A percentile compares a stretch with the other conserved stretches of the same genome.
Conservation (phyloP, 2,329 filamentous ascomycete genomes). For the Aspergillus ustus region DNA sequence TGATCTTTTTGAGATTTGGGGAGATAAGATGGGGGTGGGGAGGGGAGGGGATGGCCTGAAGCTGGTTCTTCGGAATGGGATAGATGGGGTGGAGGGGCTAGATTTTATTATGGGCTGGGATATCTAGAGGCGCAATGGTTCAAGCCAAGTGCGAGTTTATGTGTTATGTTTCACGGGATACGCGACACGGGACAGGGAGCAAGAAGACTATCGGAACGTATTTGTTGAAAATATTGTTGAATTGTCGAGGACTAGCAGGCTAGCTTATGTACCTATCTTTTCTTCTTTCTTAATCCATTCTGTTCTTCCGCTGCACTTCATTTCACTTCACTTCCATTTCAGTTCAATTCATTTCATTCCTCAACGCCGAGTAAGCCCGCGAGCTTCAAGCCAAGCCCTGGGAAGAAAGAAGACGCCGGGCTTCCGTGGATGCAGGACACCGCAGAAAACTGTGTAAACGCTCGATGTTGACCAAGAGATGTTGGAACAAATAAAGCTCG, state of each 20-base stretch:
- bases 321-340: not conserved
- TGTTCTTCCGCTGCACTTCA: not conserved
- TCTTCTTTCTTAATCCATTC: not conserved
- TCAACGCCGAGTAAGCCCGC: not conserved
- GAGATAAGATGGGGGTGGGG: too few species aligned
- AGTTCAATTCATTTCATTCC: not conserved
- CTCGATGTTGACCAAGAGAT: not conserved
- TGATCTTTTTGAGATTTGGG: not conserved
- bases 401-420: not conserved
- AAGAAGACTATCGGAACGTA: not conserved
- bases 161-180: not conserved
- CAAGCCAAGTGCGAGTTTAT: not conserved
- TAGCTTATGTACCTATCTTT: conserved; percentile 1
- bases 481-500: not conserved
- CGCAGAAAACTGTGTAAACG: conserved; percentile 9
- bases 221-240: conserved; percentile 12
- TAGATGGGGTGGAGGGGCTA: not conserved
- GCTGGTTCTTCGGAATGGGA: conserved; percentile 4
- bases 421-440: not conserved
- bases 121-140: not conserved
- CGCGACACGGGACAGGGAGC: not conserved
- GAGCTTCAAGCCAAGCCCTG: not conserved
- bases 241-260: conserved; percentile 12
- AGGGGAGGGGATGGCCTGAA: not conserved
- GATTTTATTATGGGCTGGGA: not conserved